Evolutionary conservation across 768 basidiomycete genomes (phyloP).

Genomic region (Termitomyces sp.): DNA sequence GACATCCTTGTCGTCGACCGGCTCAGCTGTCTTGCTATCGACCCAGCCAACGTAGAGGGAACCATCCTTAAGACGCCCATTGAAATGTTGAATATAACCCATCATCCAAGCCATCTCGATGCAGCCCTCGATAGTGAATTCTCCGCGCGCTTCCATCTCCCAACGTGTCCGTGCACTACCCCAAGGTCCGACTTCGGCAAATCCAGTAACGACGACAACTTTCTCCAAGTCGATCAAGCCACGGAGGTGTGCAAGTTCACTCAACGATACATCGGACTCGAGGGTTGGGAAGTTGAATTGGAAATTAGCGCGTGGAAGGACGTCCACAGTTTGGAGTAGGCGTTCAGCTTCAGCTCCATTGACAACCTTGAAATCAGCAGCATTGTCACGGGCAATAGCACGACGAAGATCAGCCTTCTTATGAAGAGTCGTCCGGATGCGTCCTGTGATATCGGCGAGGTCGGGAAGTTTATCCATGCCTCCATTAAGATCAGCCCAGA

Average conservation of each 20-base stretch:
- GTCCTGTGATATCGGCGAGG: constrained; percentile 84
- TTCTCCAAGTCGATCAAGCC: constrained; percentile 94
- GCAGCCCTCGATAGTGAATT: constrained; percentile 95
- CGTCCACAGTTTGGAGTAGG: constrained; percentile 85
- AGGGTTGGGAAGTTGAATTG: constrained; percentile 89
- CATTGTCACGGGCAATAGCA: constrained; percentile 89
- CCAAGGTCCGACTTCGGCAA: constrained; percentile 97
- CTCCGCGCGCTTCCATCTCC: constrained; percentile 99
- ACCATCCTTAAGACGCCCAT: constrained; percentile 92
- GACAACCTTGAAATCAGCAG: constrained; percentile 90
- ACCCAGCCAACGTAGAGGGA: constrained; percentile 97
- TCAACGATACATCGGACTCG: constrained; percentile 64
- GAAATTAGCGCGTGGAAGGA: constrained; percentile 98
- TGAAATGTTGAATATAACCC: constrained; percentile 98
- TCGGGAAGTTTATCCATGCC: constrained; percentile 98
- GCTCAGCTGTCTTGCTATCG: constrained; percentile 87
- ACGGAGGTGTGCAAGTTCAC: constrained; percentile 71
- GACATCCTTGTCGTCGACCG: constrained; percentile 97
- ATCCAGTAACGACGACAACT: constrained; percentile 93
- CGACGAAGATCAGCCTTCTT: constrained; percentile 91
- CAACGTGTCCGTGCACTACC: constrained; percentile 96
- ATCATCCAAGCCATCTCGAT: constrained; percentile 99
- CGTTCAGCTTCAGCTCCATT: constrained; percentile 91
- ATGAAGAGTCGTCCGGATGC: constrained; percentile 76
- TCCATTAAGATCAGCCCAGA: constrained; percentile 98